These are phyloP conservation scores for Aspergillus pseudoterreus DNA, from an alignment of 2,329 filamentous ascomycete species.

Conservation along the genomic window DNA sequence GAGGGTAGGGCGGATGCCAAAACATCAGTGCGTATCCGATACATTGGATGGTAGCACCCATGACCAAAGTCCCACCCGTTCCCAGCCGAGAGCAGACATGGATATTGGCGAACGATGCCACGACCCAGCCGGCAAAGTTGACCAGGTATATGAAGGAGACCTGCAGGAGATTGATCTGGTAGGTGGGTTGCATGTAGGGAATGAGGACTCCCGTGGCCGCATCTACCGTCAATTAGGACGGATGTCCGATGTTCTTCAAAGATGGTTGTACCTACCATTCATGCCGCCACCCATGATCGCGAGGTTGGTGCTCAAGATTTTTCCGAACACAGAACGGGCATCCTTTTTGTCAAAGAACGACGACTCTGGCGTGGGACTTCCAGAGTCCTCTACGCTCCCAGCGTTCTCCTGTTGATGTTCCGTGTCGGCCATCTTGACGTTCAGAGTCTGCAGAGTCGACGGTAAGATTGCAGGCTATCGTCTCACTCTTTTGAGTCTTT, in stretches of 20 bases:
- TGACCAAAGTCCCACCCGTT: slow-evolving; percentile 20
- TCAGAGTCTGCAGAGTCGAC: not conserved
- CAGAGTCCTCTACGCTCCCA: not conserved
- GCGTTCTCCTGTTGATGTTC: not conserved
- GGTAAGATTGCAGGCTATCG: not conserved
- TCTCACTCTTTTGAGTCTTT: not conserved
- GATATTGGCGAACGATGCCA: slow-evolving; percentile 22
- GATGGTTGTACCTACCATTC: slow-evolving; percentile 13
- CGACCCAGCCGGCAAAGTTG: slow-evolving; percentile 19
- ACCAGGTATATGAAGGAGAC: slow-evolving; percentile 22
- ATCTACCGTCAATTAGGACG: slow-evolving; percentile 9
- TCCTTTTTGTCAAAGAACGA: slow-evolving; percentile 11
- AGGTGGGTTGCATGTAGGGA: slow-evolving; percentile 22
- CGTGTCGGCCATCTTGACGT: not conserved
- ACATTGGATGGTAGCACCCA: slow-evolving; percentile 16
- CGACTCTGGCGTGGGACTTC: not conserved
- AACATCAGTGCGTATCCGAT: slow-evolving; percentile 21
- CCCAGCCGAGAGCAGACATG: slow-evolving; percentile 21
- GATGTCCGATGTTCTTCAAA: not conserved
- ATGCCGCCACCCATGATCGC: slow-evolving; percentile 15
- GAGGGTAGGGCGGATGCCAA: slow-evolving; percentile 18
- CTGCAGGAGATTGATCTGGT: slow-evolving; percentile 17
- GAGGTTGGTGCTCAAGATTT: slow-evolving; percentile 19
- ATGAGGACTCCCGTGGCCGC: slow-evolving; percentile 21
- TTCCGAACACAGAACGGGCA: slow-evolving; percentile 17